Base-by-base conservation (phyloP, 768 basidiomycete species). In the Lactifluus rugatus region DNA sequence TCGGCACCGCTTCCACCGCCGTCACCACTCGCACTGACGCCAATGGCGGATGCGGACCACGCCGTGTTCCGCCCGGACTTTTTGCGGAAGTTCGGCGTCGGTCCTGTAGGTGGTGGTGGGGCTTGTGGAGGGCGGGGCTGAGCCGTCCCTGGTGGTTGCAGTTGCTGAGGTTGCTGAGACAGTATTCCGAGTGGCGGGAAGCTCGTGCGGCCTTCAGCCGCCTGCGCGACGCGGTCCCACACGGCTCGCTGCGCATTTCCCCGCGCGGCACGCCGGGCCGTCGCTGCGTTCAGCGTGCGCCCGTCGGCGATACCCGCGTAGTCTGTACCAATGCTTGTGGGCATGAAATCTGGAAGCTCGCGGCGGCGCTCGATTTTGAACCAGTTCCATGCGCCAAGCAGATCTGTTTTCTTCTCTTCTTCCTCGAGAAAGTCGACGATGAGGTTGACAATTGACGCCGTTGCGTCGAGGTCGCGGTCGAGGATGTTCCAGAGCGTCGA, bases 281-380 rank as follows among this genome's bases (percentile, higher is more conserved):
- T 80, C 68, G 93, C 93, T 36, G 85, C 89, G 64, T 87, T 89
- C 56, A 96, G 75, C 34, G 92, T 85, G 3, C 89, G 83, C 5
- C 91, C 92, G 25, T 84, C 82, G 3, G 89, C 77, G 61, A 93
- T 87, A 0, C 84, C 86, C 0, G 91, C 84, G 63, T 87, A 94
- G 45, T 82, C 83, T 0, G 81, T 73, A 9, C 86, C 84, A 0
- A 77, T 68, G 2, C 80, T 69, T 3, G 76, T 74, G 4, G 85
- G 83, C 0, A 77, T 69, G 5, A 93, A 77, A 49, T 91, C 85
- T 0, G 93, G 92, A 73, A 93, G 92, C 64, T 92, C 83, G 67
- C 83, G 81, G 19, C 84, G 85, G 83, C 89, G 87, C 88, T 95
- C 89, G 28, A 89, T 75, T 56, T 84, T 84, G 70, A 93, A 93